Percentiles rank a stretch among this genome's conserved stretches.
phyloP scores from a whole-genome alignment of 805 yeast species.

The Candida montana region DNA sequence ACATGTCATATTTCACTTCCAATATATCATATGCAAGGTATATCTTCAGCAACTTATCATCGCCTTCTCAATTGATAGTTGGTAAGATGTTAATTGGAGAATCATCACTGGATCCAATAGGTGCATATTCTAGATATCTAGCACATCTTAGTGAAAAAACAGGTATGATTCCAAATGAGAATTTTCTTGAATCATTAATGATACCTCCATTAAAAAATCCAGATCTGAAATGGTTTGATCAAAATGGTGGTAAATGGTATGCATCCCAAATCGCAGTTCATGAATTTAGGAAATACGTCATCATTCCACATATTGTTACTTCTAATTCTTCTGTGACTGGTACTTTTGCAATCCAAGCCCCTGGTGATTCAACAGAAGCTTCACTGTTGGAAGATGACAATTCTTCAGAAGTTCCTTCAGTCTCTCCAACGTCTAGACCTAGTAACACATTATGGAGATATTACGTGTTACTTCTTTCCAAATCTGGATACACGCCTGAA shows the following conservation, averaged over 20 bases:
- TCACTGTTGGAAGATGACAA: no score
- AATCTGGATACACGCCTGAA: slow-evolving; percentile 43
- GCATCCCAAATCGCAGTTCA: slow-evolving; percentile 58
- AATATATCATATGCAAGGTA: slow-evolving; percentile 20
- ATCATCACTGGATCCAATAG: slow-evolving; percentile 27
- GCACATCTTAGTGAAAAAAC: slow-evolving; percentile 15
- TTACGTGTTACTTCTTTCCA: slow-evolving; percentile 47
- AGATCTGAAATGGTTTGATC: slow-evolving; percentile 36
- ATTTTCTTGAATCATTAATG: slow-evolving; percentile 40
- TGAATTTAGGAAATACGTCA: slow-evolving; percentile 44
- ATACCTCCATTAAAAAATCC: slow-evolving; percentile 36
- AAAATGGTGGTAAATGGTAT: slow-evolving; percentile 29
- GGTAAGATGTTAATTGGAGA: slow-evolving; percentile 26
- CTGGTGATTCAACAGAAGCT: no score
- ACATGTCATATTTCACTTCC: slow-evolving; percentile 5
- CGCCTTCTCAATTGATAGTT: slow-evolving; percentile 15
- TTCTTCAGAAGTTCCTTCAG: neutral
- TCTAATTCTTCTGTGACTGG: no score
- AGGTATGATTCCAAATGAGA: slow-evolving; percentile 25
- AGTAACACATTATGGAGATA: slow-evolving; percentile 39
- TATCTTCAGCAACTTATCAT: slow-evolving; percentile 14
- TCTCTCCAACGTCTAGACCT: slow-evolving; percentile 13
- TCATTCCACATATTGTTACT: slow-evolving; percentile 12
- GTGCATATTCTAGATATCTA: slow-evolving; percentile 26
- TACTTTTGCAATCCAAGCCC: no score